phyloP scores from a whole-genome alignment of 495 filamentous ascomycete genomes.

The Pyrenopolyporus hunteri region DNA sequence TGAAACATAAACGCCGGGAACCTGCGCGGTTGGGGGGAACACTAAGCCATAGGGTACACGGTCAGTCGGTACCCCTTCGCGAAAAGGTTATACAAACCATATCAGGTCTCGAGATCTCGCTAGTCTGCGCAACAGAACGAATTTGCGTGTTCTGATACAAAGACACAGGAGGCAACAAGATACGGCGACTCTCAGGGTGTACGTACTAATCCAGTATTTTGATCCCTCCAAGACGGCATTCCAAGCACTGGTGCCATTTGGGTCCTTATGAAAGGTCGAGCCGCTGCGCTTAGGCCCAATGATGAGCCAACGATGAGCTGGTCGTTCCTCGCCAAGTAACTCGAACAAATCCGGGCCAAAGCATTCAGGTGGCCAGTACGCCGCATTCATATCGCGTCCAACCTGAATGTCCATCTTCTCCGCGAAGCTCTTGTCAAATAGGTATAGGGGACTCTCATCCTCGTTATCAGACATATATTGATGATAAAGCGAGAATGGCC shows the following conservation, averaged over 20 bases:
- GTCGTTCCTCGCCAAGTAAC: constrained; percentile 77
- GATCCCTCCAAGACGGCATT: constrained; percentile 89
- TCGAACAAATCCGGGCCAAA: constrained; percentile 91
- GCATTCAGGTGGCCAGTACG: constrained; percentile 84
- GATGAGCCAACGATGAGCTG: constrained; percentile 92
- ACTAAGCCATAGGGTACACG: constrained; percentile 20
- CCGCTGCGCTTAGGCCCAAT: constrained; percentile 88
- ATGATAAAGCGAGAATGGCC: constrained; percentile 79
- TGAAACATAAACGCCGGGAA: constrained; percentile 89
- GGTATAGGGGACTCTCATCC: constrained; percentile 91
- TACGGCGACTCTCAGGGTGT: neutral
- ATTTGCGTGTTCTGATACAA: neutral
- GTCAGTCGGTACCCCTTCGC: constrained; percentile 1
- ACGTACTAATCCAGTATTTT: constrained; percentile 97
- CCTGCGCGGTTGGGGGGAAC: constrained; percentile 69
- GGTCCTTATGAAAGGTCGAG: constrained; percentile 92
- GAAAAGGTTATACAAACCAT: neutral
- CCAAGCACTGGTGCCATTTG: constrained; percentile 80
- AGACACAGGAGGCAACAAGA: neutral
- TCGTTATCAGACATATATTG: constrained; percentile 81
- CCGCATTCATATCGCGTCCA: constrained; percentile 58
- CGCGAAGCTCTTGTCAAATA: constrained; percentile 88
- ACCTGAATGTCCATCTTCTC: constrained; percentile 81
- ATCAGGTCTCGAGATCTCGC: neutral
- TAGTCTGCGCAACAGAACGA: neutral